phyloP scores from a whole-genome alignment of 257 asterid species.

The Petunia secreta region DNA sequence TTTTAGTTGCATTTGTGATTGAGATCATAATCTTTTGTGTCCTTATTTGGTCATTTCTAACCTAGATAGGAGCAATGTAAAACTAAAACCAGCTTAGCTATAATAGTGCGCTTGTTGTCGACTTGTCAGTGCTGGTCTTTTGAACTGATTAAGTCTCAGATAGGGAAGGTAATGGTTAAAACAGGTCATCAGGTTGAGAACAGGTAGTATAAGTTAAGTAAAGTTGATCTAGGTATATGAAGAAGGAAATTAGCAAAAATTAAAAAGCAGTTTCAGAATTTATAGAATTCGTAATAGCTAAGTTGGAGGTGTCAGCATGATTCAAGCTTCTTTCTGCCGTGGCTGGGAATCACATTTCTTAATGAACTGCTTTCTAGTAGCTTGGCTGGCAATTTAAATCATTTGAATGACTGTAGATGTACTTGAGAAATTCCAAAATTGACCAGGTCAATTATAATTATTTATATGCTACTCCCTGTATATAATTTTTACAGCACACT shows the following conservation, averaged over 20 bases:
- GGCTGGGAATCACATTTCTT: neutral
- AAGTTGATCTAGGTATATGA: neutral
- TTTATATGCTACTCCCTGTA: too few species aligned
- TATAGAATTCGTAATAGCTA: neutral
- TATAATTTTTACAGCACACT: too few species aligned
- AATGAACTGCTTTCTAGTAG: neutral
- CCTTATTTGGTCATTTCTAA: neutral
- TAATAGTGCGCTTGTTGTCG: too few species aligned
- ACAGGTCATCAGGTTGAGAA: neutral
- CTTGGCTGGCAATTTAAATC: neutral
- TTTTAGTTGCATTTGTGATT: neutral
- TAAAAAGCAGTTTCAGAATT: neutral
- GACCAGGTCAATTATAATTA: neutral
- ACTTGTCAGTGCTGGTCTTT: neutral
- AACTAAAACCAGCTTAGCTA: too few species aligned
- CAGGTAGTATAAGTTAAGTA: neutral
- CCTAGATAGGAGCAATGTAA: too few species aligned
- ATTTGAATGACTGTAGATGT: neutral
- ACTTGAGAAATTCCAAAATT: neutral
- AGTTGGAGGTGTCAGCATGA: neutral
- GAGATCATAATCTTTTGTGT: neutral
- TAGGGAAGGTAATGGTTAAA: neutral
- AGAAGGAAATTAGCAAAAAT: neutral
- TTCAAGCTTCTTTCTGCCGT: neutral
- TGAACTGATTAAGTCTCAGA: slow-evolving; percentile 3